Evolutionary conservation across 306 rosid genomes (phyloP).

Genomic region (Acacia crassicarpa): DNA sequence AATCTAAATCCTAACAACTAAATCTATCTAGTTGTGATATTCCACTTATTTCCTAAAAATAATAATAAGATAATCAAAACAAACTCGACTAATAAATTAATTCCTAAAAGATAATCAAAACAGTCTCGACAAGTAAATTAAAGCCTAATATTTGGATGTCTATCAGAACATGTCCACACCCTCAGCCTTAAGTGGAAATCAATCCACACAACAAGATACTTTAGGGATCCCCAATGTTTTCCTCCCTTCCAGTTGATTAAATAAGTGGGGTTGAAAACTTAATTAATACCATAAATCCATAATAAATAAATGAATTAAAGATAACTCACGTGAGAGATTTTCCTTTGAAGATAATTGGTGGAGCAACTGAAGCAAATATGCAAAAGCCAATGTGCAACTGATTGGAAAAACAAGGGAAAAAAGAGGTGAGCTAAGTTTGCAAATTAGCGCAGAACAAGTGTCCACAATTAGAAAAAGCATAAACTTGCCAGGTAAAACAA

Average conservation of each 20-base stretch:
- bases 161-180: slow-evolving; percentile 5
- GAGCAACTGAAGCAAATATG: slow-evolving; percentile 78
- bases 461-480: slow-evolving; percentile 10
- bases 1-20: too few relatives aligned
- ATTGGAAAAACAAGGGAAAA: slow-evolving; percentile 36
- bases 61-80: too few relatives aligned
- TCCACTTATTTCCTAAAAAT: too few relatives aligned
- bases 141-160: too few relatives aligned
- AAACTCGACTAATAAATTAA: too few relatives aligned
- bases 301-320: slow-evolving; percentile 8
- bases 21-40: too few relatives aligned
- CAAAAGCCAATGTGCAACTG: slow-evolving; percentile 90
- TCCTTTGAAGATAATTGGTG: slow-evolving; percentile 83
- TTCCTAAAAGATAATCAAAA: too few relatives aligned
- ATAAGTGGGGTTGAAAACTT: slow-evolving; percentile 17
- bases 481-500: slow-evolving; percentile 60
- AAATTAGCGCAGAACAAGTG: slow-evolving; percentile 27
- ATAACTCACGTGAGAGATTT: slow-evolving; percentile 80
- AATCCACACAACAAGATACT: slow-evolving; percentile 3
- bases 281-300: not conserved
- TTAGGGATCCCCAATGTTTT: slow-evolving; percentile 24
- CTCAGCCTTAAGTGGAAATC: not conserved
- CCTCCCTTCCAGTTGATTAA: slow-evolving; percentile 26
- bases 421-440: slow-evolving; percentile 25
- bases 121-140: too few relatives aligned